Conservation (phyloP, 208 protist species). For the Leishmania lainsoni region DNA sequence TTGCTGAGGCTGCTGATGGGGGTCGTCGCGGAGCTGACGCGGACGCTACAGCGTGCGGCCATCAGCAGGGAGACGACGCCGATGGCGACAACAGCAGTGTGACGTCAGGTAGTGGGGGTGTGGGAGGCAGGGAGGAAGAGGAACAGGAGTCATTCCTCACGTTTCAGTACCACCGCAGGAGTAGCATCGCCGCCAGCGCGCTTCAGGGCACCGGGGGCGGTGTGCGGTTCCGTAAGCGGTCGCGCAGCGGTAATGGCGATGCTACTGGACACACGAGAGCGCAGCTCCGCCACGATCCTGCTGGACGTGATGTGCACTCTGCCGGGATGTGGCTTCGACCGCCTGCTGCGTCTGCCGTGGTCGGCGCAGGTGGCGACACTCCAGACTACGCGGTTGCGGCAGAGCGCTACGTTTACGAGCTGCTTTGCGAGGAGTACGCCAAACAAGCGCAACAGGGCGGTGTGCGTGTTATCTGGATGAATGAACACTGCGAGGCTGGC, state of each 20-base stretch:
- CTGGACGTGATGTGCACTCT: background rate
- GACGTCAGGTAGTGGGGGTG: background rate
- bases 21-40: background rate
- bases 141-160: slow-evolving; percentile 21
- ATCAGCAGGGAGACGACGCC: background rate
- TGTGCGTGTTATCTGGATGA: slow-evolving; percentile 79
- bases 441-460: slow-evolving; percentile 10
- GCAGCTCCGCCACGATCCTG: background rate
- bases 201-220: background rate
- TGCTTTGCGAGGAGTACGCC: slow-evolving; percentile 47
- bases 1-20: background rate
- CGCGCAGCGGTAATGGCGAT: background rate
- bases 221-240: background rate
- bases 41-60: background rate
- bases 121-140: slow-evolving; percentile 10
- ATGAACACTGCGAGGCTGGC: slow-evolving; percentile 62
- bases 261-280: no score
- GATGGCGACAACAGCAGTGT: background rate
- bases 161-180: slow-evolving; percentile 27
- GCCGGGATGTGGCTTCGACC: slow-evolving; percentile 25
- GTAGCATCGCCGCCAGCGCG: background rate
- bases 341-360: slow-evolving; percentile 9
- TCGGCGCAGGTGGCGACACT: slow-evolving; percentile 27
- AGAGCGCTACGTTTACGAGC: slow-evolving; percentile 71
- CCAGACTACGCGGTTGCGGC: slow-evolving; percentile 63